Base-by-base conservation (phyloP, 768 basidiomycete species). In the Ramaria rubella region DNA sequence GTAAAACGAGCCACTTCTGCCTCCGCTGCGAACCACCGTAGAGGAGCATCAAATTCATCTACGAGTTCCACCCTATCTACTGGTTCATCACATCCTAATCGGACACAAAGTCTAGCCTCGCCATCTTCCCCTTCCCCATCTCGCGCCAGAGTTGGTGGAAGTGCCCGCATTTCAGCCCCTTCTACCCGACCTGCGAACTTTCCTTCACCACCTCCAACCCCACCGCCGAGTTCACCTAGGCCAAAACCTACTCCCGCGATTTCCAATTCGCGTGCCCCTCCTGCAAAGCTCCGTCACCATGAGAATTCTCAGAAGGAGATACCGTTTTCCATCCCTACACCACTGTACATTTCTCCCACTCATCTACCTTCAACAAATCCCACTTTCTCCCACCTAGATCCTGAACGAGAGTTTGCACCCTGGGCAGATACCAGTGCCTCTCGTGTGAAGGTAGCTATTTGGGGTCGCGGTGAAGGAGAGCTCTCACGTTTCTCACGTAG, bases 311-410 rank as follows among this genome's bases (percentile, higher is more conserved):
- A 21, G 7, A 14, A 15, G 24, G 43, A 55, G 8, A 9, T 24
- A 50, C 31, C 23, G 7, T 44, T 7, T 21, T n/a, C 42, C 24
- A 19, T 33, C 14, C 54, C 54, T 26, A 65, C 69, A 9, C 82
- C 88, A 2, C 80, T 88, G 64, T 94, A 84, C 67, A 77, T 92
- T 48, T 95, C 93, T 2, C 77, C 81, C 0, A 76, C 90, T 49
- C 92, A 93, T 66, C 77, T 74, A 23, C 87, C 91, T 4, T 94
- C 93, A 1, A 93, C 87, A 1, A 89, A 92, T 67, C 94, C 94
- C 1, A 69, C 74, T 23, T 95, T 92, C 62, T 54, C 75, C 1
- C 70, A 88, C 17, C 83, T 93, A 63, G 66, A 75, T 6, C 71
- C 77, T 5, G 67, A 73, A 30, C 69, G 68, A 26, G 82, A 85